phyloP scores from a whole-genome alignment of 1,284 basidiomycete genomes.

The Leccinum subrobustum region DNA sequence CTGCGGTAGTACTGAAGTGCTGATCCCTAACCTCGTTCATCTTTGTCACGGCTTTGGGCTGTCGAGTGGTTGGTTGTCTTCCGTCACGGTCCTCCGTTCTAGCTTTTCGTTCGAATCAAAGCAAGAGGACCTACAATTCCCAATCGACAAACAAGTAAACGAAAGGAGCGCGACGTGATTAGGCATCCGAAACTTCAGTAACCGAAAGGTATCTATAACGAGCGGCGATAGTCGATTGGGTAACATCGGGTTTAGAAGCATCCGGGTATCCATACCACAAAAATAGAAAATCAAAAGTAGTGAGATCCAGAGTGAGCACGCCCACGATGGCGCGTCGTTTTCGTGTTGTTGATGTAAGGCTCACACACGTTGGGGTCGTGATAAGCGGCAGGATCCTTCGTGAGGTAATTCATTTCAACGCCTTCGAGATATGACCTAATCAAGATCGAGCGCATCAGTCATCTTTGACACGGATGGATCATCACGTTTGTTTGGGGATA shows the following conservation, averaged over 20 bases:
- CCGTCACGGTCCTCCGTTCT: neutral
- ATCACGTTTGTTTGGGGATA: neutral
- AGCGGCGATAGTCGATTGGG: neutral
- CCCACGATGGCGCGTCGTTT: neutral
- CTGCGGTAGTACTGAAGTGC: too few species aligned
- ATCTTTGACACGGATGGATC: neutral
- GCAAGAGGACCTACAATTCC: neutral
- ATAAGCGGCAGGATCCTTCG: constrained; percentile 54
- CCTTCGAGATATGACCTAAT: constrained; percentile 73
- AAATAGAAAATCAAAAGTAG: neutral
- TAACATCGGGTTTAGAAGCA: neutral
- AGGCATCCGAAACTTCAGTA: neutral
- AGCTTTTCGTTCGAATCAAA: neutral
- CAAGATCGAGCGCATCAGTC: neutral
- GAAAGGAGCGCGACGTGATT: neutral
- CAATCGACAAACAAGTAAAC: neutral
- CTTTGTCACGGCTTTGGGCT: neutral
- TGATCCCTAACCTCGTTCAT: neutral
- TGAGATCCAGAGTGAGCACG: neutral
- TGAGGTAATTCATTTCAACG: constrained; percentile 56
- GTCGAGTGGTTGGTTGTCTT: neutral
- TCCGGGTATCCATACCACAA: neutral
- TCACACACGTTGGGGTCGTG: constrained; percentile 62
- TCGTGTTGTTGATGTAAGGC: constrained; percentile 38
- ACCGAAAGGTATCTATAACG: neutral